phyloP scores from a whole-genome alignment of 306 rosid genomes.

The Trifolium repens region DNA sequence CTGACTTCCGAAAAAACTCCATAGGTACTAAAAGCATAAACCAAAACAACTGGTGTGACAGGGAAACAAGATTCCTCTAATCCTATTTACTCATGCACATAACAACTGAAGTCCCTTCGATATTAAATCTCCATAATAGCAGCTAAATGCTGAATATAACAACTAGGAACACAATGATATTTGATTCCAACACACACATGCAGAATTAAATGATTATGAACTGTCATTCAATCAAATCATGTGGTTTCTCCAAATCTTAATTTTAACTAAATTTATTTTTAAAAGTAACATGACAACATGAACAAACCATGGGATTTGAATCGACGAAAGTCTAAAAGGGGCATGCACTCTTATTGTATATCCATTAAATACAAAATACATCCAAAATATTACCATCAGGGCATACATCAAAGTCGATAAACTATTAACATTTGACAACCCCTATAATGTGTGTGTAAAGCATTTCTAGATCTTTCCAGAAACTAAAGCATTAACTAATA shows the following conservation, averaged over 20 bases:
- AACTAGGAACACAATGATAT: background rate
- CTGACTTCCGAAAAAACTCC: background rate
- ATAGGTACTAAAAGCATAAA: conserved; percentile 1
- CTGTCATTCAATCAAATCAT: background rate
- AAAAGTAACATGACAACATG: background rate
- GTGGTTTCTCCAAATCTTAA: background rate
- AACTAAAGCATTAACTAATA: conserved; percentile 16
- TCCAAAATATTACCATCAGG: background rate
- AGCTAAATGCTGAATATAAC: conserved; percentile 3
- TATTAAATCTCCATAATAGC: background rate
- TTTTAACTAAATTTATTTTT: background rate
- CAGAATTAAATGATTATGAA: background rate
- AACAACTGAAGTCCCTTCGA: background rate
- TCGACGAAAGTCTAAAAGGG: background rate
- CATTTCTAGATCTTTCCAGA: conserved; percentile 17
- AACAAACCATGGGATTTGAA: background rate
- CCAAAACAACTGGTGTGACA: background rate
- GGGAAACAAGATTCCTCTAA: conserved; percentile 12
- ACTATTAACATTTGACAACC: conserved; percentile 10
- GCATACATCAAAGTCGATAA: background rate
- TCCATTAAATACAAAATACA: background rate
- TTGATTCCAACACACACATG: background rate
- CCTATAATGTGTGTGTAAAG: conserved; percentile 7
- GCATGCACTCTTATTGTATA: background rate
- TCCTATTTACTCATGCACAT: background rate